Conservation (phyloP, 1,284 basidiomycete genomes). For the Somion occarium region DNA sequence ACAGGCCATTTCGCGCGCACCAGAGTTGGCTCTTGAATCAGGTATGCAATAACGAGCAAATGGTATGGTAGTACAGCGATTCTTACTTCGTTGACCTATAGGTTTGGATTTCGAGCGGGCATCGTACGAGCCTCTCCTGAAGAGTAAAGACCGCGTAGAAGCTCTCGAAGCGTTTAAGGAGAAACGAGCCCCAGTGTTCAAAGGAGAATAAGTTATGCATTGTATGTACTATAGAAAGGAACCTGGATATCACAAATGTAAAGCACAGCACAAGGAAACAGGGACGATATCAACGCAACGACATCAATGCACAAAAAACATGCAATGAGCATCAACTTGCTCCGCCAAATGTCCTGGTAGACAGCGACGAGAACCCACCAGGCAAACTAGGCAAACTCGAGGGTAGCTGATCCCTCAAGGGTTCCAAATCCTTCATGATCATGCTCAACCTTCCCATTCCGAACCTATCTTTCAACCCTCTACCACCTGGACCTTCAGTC, state of each 20-base stretch:
- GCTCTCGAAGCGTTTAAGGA: conserved; percentile 87
- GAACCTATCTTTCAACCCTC: conserved; percentile 55
- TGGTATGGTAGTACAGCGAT: not conserved
- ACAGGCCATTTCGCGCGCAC: conserved; percentile 78
- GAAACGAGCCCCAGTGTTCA: conserved; percentile 81
- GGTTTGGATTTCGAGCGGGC: conserved; percentile 88
- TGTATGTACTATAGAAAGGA: not conserved
- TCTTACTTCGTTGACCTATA: conserved; percentile 19
- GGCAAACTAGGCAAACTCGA: conserved; percentile 42
- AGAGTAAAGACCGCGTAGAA: conserved; percentile 77
- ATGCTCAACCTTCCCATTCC: conserved; percentile 63
- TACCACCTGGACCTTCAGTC: conserved; percentile 39
- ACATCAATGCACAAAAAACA: not conserved
- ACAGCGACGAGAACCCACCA: conserved; percentile 13
- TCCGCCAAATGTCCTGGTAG: conserved; percentile 26
- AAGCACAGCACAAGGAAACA: too few species aligned
- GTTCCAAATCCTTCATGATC: conserved; percentile 83
- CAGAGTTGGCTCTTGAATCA: conserved; percentile 71
- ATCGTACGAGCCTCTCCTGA: conserved; percentile 82
- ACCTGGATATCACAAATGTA: too few species aligned
- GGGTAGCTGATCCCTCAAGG: conserved; percentile 39
- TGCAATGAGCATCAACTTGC: not conserved
- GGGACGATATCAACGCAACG: conserved; percentile 3
- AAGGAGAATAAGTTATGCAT: conserved; percentile 60
- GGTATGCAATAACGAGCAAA: conserved; percentile 35